Base-by-base conservation (phyloP, 371 early-diverging fungal species). In the Edhazardia aedis region DNA sequence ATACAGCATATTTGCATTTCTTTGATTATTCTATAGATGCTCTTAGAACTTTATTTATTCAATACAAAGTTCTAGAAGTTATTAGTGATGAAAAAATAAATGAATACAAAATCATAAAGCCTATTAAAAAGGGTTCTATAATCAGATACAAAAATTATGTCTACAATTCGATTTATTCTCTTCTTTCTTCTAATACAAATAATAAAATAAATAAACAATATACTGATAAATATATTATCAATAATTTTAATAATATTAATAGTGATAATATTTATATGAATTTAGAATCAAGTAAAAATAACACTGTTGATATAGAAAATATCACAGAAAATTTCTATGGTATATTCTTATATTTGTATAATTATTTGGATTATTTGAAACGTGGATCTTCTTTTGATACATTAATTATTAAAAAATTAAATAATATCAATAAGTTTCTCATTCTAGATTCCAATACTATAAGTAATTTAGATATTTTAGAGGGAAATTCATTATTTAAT, bases 361-460 rank as follows among this genome's bases (percentile, higher is more conserved):
- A 62, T 14, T 68, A 68, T 49, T 49, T 68, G 51, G 42, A 37
- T n/a, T 50, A 44, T 22, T 45, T 68, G 24, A 55, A 51, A 23
- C 16, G 68, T 22, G 49, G 45, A 27, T 16, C 38, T 47, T 40
- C 43, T 38, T 44, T 59, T 21, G 42, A 59, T 25, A 44, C 24
- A 36, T 44, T 58, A 24, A 23, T 29, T 29, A 39, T 68, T 45
- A 16, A 37, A 4, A 36, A 29, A 18, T 39, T 68, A 38, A 42
- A 45, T 24, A 48, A 54, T 7, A 44, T 30, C 11, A 69, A 75
- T 29, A 62, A 76, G 0, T 77, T 78, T 0, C 69, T 93, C 24
- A 75, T 85, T 1, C 75, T 96, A 27, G 94, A 96, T 61, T 89
- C 88, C 0, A 84, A 85, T 53, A 85, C 91, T 0, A 68, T 96